phyloP scores from a whole-genome alignment of 2,329 filamentous ascomycete genomes.

The Acarospora socialis region DNA sequence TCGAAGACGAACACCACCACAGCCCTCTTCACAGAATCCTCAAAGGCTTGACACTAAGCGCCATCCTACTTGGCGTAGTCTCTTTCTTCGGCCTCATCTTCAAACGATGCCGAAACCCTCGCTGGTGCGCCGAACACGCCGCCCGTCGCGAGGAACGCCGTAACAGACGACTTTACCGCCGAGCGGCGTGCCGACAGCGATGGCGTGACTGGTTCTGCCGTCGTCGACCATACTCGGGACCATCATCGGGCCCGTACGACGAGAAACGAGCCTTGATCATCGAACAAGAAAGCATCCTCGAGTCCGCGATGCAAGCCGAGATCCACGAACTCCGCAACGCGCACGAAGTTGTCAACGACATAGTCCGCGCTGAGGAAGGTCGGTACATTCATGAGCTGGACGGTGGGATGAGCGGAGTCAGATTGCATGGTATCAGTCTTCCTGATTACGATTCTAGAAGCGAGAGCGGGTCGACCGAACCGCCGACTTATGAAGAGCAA shows the following conservation, averaged over 20 bases:
- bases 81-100: conserved; percentile 30
- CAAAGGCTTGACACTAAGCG: no score
- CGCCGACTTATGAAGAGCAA: conserved; percentile 30
- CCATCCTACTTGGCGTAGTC: conserved; percentile 25
- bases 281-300: conserved; percentile 31
- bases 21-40: no score
- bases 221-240: conserved; percentile 17
- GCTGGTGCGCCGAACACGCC: conserved; percentile 37
- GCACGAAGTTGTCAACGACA: conserved; percentile 36
- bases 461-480: conserved; percentile 18
- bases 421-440: conserved; percentile 15
- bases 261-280: conserved; percentile 37
- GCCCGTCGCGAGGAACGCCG: conserved; percentile 40
- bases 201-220: conserved; percentile 35
- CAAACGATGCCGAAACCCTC: conserved; percentile 35
- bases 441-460: conserved; percentile 16
- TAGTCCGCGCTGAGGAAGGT: conserved; percentile 29
- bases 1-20: no score
- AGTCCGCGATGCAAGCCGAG: conserved; percentile 33
- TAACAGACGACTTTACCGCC: conserved; percentile 36
- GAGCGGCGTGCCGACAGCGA: conserved; percentile 37
- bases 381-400: conserved; percentile 9
- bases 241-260: conserved; percentile 30
- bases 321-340: conserved; percentile 38
- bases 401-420: conserved; percentile 9